A percentile compares a stretch with the other conserved stretches of the same genome.
Conservation (phyloP, 2,329 filamentous ascomycete species). For the Epichloe glyceriae region DNA sequence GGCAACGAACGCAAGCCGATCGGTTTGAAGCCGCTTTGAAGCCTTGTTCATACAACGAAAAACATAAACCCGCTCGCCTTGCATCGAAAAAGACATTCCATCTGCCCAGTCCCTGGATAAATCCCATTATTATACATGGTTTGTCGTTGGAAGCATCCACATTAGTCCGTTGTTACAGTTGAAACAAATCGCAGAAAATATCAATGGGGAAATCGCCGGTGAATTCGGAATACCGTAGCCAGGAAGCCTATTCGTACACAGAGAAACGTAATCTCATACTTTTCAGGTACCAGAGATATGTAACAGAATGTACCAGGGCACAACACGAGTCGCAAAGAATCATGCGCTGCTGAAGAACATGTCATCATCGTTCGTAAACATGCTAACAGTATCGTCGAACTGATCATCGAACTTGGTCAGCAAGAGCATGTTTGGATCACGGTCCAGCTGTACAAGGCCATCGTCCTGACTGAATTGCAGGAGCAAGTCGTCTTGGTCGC, state of each 20-base stretch:
- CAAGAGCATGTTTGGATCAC: constrained; percentile 35
- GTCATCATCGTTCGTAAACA: constrained; percentile 39
- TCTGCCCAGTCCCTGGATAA: neutral
- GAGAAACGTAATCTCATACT: constrained; percentile 3
- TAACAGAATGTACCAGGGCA: neutral
- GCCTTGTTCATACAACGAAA: constrained; percentile 6
- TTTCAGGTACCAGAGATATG: constrained; percentile 1
- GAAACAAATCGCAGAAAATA: neutral
- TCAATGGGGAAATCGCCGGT: neutral
- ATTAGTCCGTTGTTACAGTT: neutral
- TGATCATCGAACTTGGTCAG: constrained; percentile 42
- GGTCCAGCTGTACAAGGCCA: constrained; percentile 29
- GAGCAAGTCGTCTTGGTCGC: constrained; percentile 30
- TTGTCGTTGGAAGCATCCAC: constrained; percentile 3
- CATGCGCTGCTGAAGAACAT: constrained; percentile 35
- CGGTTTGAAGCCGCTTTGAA: neutral
- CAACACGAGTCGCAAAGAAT: neutral
- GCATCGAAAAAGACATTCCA: constrained; percentile 4
- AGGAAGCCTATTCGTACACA: constrained; percentile 6
- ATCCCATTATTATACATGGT: constrained; percentile 1
- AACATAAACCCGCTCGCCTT: constrained; percentile 10
- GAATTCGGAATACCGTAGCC: neutral
- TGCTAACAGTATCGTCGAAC: constrained; percentile 33
- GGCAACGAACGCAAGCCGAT: constrained; percentile 2
- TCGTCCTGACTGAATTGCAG: constrained; percentile 30